phyloP scores from a whole-genome alignment of 2,329 filamentous ascomycete species.

The Mycosphaerella sp. region DNA sequence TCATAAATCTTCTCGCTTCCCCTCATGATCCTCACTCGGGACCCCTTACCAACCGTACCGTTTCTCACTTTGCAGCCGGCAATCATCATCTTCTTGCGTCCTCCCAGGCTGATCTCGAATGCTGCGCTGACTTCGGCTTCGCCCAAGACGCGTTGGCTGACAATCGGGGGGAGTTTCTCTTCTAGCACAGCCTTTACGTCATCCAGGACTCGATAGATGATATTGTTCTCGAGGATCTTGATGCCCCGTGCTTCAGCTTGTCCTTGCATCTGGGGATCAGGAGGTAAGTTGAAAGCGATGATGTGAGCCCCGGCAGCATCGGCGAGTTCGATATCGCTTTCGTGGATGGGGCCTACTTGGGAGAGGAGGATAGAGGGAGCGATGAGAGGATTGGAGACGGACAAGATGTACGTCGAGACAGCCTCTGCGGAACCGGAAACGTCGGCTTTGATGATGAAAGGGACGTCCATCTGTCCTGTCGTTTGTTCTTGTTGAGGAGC shows the following conservation, averaged over 20 bases:
- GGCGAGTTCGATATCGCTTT: slow-evolving; percentile 87
- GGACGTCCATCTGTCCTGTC: slow-evolving; percentile 53
- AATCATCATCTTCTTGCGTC: slow-evolving; percentile 63
- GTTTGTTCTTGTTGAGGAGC: slow-evolving; percentile 35
- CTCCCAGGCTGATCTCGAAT: slow-evolving; percentile 77
- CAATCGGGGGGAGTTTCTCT: slow-evolving; percentile 58
- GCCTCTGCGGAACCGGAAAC: slow-evolving; percentile 93
- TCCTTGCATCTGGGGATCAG: slow-evolving; percentile 58
- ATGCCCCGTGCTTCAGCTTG: slow-evolving; percentile 67
- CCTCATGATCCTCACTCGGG: slow-evolving; percentile 65
- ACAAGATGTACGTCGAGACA: slow-evolving; percentile 66
- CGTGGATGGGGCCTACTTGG: slow-evolving; percentile 68
- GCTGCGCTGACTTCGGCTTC: slow-evolving; percentile 80
- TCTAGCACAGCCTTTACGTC: slow-evolving; percentile 63
- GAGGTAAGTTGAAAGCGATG: slow-evolving; percentile 75
- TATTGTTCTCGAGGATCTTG: slow-evolving; percentile 72
- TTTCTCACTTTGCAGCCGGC: slow-evolving; percentile 86
- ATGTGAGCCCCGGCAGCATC: slow-evolving; percentile 67
- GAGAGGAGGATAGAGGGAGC: slow-evolving; percentile 68
- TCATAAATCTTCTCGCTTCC: slow-evolving; percentile 64
- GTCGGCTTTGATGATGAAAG: slow-evolving; percentile 86
- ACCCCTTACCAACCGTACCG: slow-evolving; percentile 59
- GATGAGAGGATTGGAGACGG: slow-evolving; percentile 80
- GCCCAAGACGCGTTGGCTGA: slow-evolving; percentile 67
- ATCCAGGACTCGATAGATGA: slow-evolving; percentile 76